Base-by-base conservation (phyloP, 768 basidiomycete genomes). In the Fibroporia radiculosa region DNA sequence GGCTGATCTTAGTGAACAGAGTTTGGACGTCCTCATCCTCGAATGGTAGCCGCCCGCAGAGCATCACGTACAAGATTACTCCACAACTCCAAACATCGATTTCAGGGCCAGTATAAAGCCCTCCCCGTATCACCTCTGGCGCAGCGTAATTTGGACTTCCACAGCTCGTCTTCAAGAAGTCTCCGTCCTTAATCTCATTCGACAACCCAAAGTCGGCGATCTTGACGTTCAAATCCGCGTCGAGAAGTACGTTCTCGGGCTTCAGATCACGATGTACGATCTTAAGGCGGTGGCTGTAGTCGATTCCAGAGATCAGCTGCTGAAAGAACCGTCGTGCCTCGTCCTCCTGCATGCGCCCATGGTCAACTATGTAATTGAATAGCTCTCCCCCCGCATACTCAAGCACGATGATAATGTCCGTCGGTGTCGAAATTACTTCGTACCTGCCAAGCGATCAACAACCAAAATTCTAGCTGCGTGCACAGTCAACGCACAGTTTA, bases 71-170 rank as follows among this genome's bases (percentile, higher is more conserved):
- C 41, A 99, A 76, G 53, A 99, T 98, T n/a, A 99, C 95, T 0
- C 96, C 96, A 44, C 89, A 89, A 54, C 89, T 92, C 96, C 96
- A 99, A 10, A 98, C 92, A 52, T 99, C 96, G 57, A 98, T 96
- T 66, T 98, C 96, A 0, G 95, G 93, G 0, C 96, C 96, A 0
- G 92, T 92, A 60, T 99, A 99, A 6, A 93, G 74, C 23, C 89
- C 88, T 4, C 96, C 96, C 14, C 84, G 78, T 52, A 99, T 96
- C 56, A 99, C 95, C 60, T 99, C 96, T 1, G 96, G 96, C 0
- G 96, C 95, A 44, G 96, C 96, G 56, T 99, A 99, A 63, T 99
- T 98, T 1, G 96, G 96, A 61, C 90, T 93, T 1, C 96, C 95
- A 62, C 96, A 99, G 54, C 90, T 93, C 7, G 96, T 99, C 57